Conservation (phyloP, 2,329 filamentous ascomycete genomes). For the Juglanconis juglandina region DNA sequence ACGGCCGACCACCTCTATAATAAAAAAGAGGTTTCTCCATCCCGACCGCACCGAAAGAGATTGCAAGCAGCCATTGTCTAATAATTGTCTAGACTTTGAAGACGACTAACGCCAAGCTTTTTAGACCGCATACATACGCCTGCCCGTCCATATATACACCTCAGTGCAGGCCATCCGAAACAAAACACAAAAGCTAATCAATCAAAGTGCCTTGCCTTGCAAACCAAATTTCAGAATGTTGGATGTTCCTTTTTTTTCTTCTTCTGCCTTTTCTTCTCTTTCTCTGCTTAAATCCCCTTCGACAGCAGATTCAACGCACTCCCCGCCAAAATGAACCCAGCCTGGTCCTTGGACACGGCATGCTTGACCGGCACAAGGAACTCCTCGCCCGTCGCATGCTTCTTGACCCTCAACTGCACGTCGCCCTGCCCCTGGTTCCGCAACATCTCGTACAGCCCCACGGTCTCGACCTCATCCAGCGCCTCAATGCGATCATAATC, state of each 20-base stretch:
- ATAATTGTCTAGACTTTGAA: no score
- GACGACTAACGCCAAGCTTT: neutral
- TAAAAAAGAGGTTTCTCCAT: no score
- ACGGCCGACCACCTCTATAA: no score
- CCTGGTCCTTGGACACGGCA: conserved; percentile 85
- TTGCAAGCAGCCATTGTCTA: no score
- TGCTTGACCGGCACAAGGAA: conserved; percentile 76
- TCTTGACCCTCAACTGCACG: conserved; percentile 65
- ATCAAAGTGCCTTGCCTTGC: no score
- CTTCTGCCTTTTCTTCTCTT: neutral
- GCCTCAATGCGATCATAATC: conserved; percentile 84
- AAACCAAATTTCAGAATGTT: no score
- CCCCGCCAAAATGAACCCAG: conserved; percentile 85
- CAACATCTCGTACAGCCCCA: conserved; percentile 81
- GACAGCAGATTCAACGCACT: conserved; percentile 90
- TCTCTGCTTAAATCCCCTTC: conserved; percentile 37
- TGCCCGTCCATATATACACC: conserved; percentile 9
- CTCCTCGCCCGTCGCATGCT: conserved; percentile 59
- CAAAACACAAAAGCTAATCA: neutral
- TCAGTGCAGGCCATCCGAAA: neutral
- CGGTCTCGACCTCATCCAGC: conserved; percentile 77
- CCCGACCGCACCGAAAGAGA: no score
- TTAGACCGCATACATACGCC: conserved; percentile 1
- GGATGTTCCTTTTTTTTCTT: neutral
- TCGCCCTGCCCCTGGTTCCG: conserved; percentile 72